Percentiles rank a stretch among this genome's conserved stretches.
Conservation (phyloP, 139 green algal genomes). For the Haematococcus lacustris region DNA sequence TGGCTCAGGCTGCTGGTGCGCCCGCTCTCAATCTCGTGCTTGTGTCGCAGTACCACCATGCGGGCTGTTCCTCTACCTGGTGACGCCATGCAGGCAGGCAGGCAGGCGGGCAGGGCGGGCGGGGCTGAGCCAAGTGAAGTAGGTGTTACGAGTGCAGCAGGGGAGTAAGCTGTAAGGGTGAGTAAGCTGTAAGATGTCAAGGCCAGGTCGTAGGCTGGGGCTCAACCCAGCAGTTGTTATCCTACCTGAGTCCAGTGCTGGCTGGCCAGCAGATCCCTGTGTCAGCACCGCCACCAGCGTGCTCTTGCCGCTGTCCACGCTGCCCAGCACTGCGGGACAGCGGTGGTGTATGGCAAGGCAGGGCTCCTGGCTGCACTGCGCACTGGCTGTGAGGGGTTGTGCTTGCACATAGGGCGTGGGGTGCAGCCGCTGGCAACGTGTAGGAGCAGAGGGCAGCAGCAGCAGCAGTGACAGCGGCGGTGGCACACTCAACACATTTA, state of each 20-base stretch:
- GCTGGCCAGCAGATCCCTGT: constrained; percentile 52
- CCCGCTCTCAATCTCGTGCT: constrained; percentile 83
- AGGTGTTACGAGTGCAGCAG: no score
- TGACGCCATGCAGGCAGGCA: not conserved
- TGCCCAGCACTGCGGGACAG: constrained; percentile 59
- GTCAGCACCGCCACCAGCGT: constrained; percentile 74
- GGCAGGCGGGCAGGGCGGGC: not conserved
- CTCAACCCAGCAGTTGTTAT: no score
- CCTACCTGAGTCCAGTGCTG: constrained; percentile 70
- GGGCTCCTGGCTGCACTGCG: no score
- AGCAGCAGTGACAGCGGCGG: no score
- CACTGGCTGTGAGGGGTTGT: no score
- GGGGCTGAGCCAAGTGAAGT: no score
- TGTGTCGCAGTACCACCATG: constrained; percentile 72
- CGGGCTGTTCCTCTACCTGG: constrained; percentile 44
- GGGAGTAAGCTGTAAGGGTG: not conserved
- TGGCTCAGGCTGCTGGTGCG: constrained; percentile 55
- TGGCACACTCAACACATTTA: no score
- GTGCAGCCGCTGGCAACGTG: no score
- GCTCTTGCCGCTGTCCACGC: constrained; percentile 70
- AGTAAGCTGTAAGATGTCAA: not conserved
- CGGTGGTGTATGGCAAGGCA: no score
- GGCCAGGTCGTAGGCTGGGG: not conserved
- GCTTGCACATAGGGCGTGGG: no score
- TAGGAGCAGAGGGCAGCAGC: no score